phyloP scores from a whole-genome alignment of 495 filamentous ascomycete genomes.

The Neurospora sublineolata region DNA sequence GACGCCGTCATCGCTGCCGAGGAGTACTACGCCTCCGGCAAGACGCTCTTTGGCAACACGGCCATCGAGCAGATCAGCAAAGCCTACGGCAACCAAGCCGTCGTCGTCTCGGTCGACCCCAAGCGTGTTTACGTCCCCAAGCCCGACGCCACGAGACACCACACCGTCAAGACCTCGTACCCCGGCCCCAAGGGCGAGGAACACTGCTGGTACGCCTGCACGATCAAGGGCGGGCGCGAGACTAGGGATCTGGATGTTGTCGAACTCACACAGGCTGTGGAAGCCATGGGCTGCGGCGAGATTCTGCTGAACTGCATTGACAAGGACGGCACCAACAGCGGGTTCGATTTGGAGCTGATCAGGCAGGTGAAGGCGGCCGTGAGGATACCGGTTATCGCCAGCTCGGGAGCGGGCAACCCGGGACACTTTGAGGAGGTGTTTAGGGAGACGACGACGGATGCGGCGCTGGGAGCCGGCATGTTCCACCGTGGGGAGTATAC shows the following conservation, averaged over 20 bases:
- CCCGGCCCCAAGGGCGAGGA: constrained; percentile 66
- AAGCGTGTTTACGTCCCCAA: constrained; percentile 76
- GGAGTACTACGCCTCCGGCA: constrained; percentile 62
- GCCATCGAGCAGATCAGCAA: constrained; percentile 89
- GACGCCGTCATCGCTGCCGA: constrained; percentile 90
- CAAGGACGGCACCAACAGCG: constrained; percentile 87
- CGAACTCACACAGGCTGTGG: constrained; percentile 77
- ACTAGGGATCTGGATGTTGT: constrained; percentile 81
- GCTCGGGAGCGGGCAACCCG: constrained; percentile 84
- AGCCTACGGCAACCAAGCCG: constrained; percentile 93
- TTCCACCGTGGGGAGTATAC: constrained; percentile 95
- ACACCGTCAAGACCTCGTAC: constrained; percentile 58
- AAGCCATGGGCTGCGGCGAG: constrained; percentile 93
- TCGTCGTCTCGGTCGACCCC: constrained; percentile 91
- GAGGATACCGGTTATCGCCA: constrained; percentile 90
- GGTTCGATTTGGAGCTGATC: constrained; percentile 90
- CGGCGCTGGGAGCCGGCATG: constrained; percentile 91
- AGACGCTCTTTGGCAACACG: constrained; percentile 62
- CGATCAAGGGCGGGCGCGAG: constrained; percentile 88
- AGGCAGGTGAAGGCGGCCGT: constrained; percentile 71
- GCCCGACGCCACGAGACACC: constrained; percentile 61
- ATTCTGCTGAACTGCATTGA: constrained; percentile 96
- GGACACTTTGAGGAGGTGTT: constrained; percentile 89
- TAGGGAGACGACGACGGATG: constrained; percentile 71
- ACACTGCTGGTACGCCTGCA: constrained; percentile 96